A percentile compares a stretch with the other conserved stretches of the same genome.
These are phyloP conservation scores for Trichoderma hamatum DNA, from an alignment of 2,329 filamentous ascomycete genomes.

Conservation along the genomic window DNA sequence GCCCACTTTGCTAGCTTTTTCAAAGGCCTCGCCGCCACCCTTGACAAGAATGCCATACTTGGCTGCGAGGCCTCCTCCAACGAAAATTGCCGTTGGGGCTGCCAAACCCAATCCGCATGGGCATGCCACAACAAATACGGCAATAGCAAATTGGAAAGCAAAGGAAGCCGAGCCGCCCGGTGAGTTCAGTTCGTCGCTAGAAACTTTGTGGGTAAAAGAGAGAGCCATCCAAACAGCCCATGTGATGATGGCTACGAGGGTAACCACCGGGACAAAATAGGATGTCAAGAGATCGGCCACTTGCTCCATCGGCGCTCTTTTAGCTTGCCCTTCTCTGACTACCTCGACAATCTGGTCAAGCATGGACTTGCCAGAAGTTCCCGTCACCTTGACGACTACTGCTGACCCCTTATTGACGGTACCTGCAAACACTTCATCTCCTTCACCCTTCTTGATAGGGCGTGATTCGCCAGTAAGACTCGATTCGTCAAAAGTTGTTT, in stretches of 20 bases:
- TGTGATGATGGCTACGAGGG: slow-evolving; percentile 67
- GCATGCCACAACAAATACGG: slow-evolving; percentile 85
- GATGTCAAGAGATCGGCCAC: slow-evolving; percentile 72
- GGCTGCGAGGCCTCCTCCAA: slow-evolving; percentile 78
- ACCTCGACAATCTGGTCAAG: slow-evolving; percentile 78
- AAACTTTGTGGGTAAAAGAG: slow-evolving; percentile 61
- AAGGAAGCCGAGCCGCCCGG: slow-evolving; percentile 71
- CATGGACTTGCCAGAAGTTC: slow-evolving; percentile 70
- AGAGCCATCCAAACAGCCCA: slow-evolving; percentile 73
- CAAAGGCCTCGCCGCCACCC: slow-evolving; percentile 82
- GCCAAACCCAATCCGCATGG: slow-evolving; percentile 82
- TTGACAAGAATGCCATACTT: slow-evolving; percentile 80
- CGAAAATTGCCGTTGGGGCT: slow-evolving; percentile 84
- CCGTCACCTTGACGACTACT: slow-evolving; percentile 65
- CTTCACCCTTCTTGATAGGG: slow-evolving; percentile 63
- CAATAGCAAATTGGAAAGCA: slow-evolving; percentile 79
- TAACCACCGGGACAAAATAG: slow-evolving; percentile 77
- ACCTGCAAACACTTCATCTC: slow-evolving; percentile 70
- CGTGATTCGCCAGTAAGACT: slow-evolving; percentile 82
- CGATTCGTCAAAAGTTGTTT: slow-evolving; percentile 81
- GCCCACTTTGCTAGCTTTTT: slow-evolving; percentile 77
- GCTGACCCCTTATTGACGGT: slow-evolving; percentile 72
- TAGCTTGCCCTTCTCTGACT: slow-evolving; percentile 76
- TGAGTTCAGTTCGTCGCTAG: slow-evolving; percentile 58
- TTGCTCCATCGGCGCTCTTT: slow-evolving; percentile 73